Evolutionary conservation across 805 yeast genomes (phyloP).

Genomic region (Citeromyces matritensis): DNA sequence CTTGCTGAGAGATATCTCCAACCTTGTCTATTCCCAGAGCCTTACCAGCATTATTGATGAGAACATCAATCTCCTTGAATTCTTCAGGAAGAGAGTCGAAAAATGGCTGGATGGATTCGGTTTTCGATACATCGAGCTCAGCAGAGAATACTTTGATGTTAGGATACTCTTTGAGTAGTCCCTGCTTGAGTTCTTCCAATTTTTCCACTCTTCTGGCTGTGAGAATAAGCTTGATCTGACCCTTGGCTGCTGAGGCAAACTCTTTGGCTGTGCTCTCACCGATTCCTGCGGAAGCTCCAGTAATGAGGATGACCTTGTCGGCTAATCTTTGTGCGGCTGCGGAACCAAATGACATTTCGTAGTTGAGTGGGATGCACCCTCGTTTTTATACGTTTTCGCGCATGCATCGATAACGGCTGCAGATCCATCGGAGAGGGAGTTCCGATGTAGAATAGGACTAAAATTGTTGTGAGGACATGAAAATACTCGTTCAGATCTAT

Average conservation of each 20-base stretch:
- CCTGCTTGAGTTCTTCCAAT: slow-evolving; percentile 20
- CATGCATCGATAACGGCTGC: too few relatives aligned
- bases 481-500: too few relatives aligned
- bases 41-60: slow-evolving; percentile 64
- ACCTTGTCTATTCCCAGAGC: slow-evolving; percentile 71
- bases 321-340: slow-evolving; percentile 71
- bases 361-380: too few relatives aligned
- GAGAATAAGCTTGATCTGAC: slow-evolving; percentile 29
- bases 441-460: too few relatives aligned
- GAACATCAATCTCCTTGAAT: slow-evolving; percentile 43
- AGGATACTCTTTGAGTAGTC: slow-evolving; percentile 20
- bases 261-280: slow-evolving; percentile 88
- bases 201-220: slow-evolving; percentile 40
- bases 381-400: too few relatives aligned
- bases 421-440: too few relatives aligned
- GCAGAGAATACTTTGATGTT: slow-evolving; percentile 15
- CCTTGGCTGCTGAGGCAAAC: slow-evolving; percentile 50
- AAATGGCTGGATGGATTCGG: slow-evolving; percentile 31
- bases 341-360: slow-evolving; percentile 48
- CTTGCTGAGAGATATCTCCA: slow-evolving; percentile 50
- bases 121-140: slow-evolving; percentile 21
- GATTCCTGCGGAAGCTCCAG: slow-evolving; percentile 97
- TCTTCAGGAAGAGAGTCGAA: slow-evolving; percentile 25
- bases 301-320: slow-evolving; percentile 66
- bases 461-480: too few relatives aligned